A percentile compares a stretch with the other conserved stretches of the same genome.
These are phyloP conservation scores for Metarhizium brunneum DNA, from an alignment of 2,329 filamentous ascomycete genomes.

Conservation along the genomic window DNA sequence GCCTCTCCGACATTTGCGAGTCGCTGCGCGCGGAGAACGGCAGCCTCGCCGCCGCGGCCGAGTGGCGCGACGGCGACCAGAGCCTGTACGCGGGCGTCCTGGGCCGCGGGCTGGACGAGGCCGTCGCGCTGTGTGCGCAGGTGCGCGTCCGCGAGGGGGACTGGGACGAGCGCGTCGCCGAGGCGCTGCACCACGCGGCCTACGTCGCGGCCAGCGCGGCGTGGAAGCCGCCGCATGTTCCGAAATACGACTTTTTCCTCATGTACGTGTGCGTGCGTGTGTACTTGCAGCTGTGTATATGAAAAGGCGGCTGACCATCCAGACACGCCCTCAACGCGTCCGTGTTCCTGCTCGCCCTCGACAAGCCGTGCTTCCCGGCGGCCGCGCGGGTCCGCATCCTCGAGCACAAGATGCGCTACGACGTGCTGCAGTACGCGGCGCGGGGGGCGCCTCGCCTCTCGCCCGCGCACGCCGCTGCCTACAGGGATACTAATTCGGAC, in stretches of 20 bases:
- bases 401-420: slow-evolving; percentile 72
- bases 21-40: slow-evolving; percentile 42
- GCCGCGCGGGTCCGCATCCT: slow-evolving; percentile 59
- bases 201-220: slow-evolving; percentile 45
- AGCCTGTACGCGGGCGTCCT: slow-evolving; percentile 64
- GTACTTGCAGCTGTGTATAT: no score
- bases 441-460: slow-evolving; percentile 51
- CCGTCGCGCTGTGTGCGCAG: slow-evolving; percentile 50
- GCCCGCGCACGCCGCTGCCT: slow-evolving; percentile 37
- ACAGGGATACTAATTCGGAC: slow-evolving; percentile 35
- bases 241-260: slow-evolving; percentile 75
- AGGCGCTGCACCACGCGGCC: slow-evolving; percentile 60
- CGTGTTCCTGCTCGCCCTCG: slow-evolving; percentile 66
- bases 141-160: slow-evolving; percentile 48
- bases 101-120: slow-evolving; percentile 50
- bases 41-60: slow-evolving; percentile 43
- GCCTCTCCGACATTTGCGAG: slow-evolving; percentile 47
- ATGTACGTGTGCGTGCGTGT: slow-evolving; percentile 30
- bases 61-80: slow-evolving; percentile 39
- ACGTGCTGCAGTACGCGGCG: slow-evolving; percentile 66
- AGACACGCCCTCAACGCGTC: slow-evolving; percentile 67
- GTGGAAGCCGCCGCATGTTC: slow-evolving; percentile 51
- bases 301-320: background rate
- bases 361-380: slow-evolving; percentile 50
- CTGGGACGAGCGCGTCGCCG: slow-evolving; percentile 41